phyloP scores from a whole-genome alignment of 2,329 filamentous ascomycete genomes.

The Lachnellula cervina region DNA sequence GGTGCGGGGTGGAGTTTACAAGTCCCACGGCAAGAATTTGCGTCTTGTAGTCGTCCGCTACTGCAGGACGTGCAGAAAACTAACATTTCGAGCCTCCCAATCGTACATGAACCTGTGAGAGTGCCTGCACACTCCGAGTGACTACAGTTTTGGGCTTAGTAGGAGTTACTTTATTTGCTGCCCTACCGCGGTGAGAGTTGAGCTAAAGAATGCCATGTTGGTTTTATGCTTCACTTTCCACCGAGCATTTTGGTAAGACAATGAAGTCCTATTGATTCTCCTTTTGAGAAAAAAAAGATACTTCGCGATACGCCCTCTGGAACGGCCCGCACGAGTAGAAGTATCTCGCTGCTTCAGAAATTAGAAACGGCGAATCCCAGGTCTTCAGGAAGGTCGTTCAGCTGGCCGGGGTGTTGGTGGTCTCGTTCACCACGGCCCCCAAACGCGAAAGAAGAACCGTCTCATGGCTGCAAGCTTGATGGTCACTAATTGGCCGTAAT shows the following conservation, averaged over 20 bases:
- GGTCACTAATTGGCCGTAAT: neutral
- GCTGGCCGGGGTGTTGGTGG: slow-evolving; percentile 12
- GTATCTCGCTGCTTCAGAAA: neutral
- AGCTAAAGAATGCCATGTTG: neutral
- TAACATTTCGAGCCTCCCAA: neutral
- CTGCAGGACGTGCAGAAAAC: neutral
- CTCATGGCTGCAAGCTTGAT: neutral
- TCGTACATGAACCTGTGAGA: neutral
- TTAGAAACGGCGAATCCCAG: neutral
- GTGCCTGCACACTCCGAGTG: neutral
- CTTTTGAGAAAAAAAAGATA: neutral
- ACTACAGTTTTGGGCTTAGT: neutral
- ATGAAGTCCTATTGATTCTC: neutral
- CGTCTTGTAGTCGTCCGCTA: neutral
- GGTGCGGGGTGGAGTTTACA: neutral
- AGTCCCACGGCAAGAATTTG: neutral
- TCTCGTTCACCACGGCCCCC: neutral
- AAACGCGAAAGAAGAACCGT: neutral
- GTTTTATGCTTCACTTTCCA: neutral
- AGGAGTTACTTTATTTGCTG: neutral
- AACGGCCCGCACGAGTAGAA: neutral
- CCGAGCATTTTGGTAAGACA: neutral
- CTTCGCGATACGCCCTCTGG: neutral
- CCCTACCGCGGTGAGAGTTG: neutral
- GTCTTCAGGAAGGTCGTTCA: slow-evolving; percentile 5